Conservation (phyloP, 2,329 filamentous ascomycete species). For the Pseudogymnoascus sp. region DNA sequence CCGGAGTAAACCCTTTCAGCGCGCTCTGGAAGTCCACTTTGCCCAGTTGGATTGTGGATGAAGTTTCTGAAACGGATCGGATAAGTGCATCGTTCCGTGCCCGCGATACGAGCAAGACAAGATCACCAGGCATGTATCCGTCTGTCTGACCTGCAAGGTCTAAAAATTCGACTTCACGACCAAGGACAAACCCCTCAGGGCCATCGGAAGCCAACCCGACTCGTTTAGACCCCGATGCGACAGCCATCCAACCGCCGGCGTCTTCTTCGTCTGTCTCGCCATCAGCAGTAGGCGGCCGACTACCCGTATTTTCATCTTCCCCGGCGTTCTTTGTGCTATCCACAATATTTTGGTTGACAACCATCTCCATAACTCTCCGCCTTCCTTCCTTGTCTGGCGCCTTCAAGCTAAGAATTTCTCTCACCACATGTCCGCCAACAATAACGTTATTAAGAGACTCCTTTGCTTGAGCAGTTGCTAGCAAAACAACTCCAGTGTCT, state of each 20-base stretch:
- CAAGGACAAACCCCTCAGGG: constrained; percentile 62
- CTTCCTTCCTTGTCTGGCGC: constrained; percentile 89
- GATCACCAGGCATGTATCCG: constrained; percentile 95
- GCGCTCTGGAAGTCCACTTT: constrained; percentile 76
- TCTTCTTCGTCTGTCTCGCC: constrained; percentile 48
- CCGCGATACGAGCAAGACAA: constrained; percentile 76
- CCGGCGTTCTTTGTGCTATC: constrained; percentile 33
- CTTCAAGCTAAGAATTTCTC: constrained; percentile 83
- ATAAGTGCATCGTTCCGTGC: constrained; percentile 91
- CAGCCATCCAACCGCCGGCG: constrained; percentile 67
- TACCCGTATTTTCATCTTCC: constrained; percentile 36
- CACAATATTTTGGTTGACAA: constrained; percentile 53
- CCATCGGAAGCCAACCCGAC: constrained; percentile 30
- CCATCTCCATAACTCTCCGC: constrained; percentile 72
- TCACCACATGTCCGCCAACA: constrained; percentile 83
- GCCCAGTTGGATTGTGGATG: constrained; percentile 55
- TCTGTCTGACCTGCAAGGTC: constrained; percentile 92
- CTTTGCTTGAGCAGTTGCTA: constrained; percentile 89
- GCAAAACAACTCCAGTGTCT: constrained; percentile 73
- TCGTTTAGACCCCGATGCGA: constrained; percentile 50
- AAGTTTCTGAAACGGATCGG: constrained; percentile 56
- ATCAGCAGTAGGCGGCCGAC: constrained; percentile 47
- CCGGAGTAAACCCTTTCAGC: constrained; percentile 86
- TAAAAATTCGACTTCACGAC: constrained; percentile 76
- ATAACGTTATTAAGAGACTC: constrained; percentile 87